Evolutionary conservation across 225 moss, liverwort and hornwort genomes (phyloP), one percentile per base, ranked within the genome.

Genomic region (Pseudisothecium myosuroides): DNA sequence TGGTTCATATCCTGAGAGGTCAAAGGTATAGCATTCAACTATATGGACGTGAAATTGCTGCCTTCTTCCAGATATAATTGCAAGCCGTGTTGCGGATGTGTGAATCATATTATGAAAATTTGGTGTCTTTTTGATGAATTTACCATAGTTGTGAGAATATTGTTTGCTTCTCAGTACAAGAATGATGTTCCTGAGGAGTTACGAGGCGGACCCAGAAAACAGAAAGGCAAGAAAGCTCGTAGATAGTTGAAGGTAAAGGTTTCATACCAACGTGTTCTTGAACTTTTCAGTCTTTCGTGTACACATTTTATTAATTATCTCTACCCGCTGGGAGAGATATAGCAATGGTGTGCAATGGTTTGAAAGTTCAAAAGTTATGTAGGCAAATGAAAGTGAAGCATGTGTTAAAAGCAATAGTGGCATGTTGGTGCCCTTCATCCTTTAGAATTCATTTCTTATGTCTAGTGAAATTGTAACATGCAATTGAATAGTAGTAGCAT

Each of bases 1-100:
- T 88, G 94, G 93, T 59, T 86, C 93, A 81, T 85, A 92, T 59
- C 47, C 90, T 43, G 95, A 95, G 91, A 96, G 91, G 54, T 81
- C 87, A 36, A 96, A 96, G 95, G 97, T 97, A 91, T 49, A 73
- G 47, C 65, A 60, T 52, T 26, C 58, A 45, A 85, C 31, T 52
- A 7, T 39, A 19, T 83, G 58, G 72, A 83, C 37, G 29, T 54
- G 68, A n/a, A 77, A 66, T 82, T 54, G 56, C 37, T 84, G 69
- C 49, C 39, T 71, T 55, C 56, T 80, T 71, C 26, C 55, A 55
- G 80, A 55, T 72, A 71, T 36, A 71, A 43, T 43, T 69, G 83
- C n/a, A 21, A 68, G 39, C 34, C 61, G 34, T 67, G 84, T 17
- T 79, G 31, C 71, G 63, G n/a, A 72, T 79, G 62, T 62, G 61